Evolutionary conservation across 148 eudicot genomes (phyloP).

Genomic region (Spergularia marina): DNA sequence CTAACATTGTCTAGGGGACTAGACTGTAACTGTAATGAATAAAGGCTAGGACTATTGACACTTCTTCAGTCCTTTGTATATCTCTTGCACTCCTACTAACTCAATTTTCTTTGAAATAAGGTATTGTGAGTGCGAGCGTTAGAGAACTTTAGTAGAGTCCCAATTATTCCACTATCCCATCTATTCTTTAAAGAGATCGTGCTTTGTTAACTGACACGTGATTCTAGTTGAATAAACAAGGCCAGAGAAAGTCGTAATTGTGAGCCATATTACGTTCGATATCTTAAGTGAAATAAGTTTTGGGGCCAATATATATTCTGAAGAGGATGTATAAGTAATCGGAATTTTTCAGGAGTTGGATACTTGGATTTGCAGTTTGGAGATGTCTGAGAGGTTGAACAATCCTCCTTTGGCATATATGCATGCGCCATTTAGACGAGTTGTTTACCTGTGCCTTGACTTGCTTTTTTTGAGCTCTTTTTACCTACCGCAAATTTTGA

Average conservation of each 20-base stretch:
- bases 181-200: background rate
- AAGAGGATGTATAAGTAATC: background rate
- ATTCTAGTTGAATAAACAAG: background rate
- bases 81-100: no score
- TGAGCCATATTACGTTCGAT: background rate
- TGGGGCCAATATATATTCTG: background rate
- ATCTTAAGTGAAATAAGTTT: no score
- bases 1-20: background rate
- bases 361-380: background rate
- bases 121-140: no score
- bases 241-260: background rate
- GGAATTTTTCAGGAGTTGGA: background rate
- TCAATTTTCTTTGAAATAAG: no score
- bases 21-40: background rate
- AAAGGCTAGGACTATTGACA: no score
- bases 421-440: background rate
- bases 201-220: background rate
- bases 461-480: constrained; percentile 1
- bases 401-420: background rate
- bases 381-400: background rate
- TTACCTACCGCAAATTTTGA: background rate
- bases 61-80: no score
- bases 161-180: no score
- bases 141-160: no score
- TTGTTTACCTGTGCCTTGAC: background rate